Base-by-base conservation (phyloP, 768 basidiomycete genomes). In the Dioszegia hungarica region DNA sequence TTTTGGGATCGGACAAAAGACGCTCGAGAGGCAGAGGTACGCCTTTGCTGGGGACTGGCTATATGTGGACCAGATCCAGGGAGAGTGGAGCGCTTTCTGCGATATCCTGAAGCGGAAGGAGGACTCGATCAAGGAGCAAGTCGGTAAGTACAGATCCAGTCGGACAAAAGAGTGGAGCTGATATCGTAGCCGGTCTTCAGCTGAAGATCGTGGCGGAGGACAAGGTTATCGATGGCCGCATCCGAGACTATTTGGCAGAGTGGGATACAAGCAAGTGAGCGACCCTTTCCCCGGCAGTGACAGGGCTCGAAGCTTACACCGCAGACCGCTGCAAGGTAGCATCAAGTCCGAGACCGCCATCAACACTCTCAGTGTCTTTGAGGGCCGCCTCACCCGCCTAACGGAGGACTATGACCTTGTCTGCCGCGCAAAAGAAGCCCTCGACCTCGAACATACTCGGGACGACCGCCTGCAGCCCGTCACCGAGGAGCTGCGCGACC, bases 161-260 rank as follows among this genome's bases (percentile, higher is more conserved):
- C 19, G 1, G 28, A 19, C 6, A 22, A 19, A 3, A 36, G 15
- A n/a, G 2, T 43, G 9, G 15, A 44, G 54, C 54, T 54, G 20
- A 54, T 28, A 15, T 34, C 41, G n/a, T 54, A 94, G 93, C 90
- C 61, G 95, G 94, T 0, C 81, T 99, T n/a, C 95, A 98, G 77
- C 81, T 97, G 61, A 99, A 98, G 82, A 94, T 99, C 75, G 89
- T 94, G n/a, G 92, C 95, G 1, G 92, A 99, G 76, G 95, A 97
- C 80, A 94, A 94, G 80, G 91, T 97, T 53, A 85, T 98, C 1
- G 90, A 94, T 79, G 89, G 90, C 77, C 92, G 90, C 79, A 92
- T 98, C 70, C 86, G 83, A 67, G 92, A 95, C 67, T 83, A 91
- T 56, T 81, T 95, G 15, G 78, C 81, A 54, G 95, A 98, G 75